Evolutionary conservation across 495 filamentous ascomycete genomes (phyloP).

Genomic region (Daldinia vernicosa): DNA sequence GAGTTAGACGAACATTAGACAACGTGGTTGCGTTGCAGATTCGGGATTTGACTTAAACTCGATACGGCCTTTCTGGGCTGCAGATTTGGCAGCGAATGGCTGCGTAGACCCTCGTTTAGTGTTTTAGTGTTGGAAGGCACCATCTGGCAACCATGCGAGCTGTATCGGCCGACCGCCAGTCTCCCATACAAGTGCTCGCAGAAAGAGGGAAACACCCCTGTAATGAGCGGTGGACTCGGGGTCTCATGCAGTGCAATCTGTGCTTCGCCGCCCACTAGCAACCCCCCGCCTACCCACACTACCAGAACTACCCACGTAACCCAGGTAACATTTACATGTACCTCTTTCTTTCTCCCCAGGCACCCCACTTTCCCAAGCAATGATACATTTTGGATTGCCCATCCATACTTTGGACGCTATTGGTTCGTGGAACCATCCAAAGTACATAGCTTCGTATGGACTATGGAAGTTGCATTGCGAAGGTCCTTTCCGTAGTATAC

Average conservation of each 20-base stretch:
- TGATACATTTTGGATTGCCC: background rate
- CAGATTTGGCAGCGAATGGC: conserved; percentile 31
- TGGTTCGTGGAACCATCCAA: background rate
- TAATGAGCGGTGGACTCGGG: conserved; percentile 51
- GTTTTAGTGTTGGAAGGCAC: background rate
- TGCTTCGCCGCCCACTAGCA: conserved; percentile 45
- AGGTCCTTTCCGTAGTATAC: background rate
- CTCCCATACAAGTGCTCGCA: conserved; percentile 45
- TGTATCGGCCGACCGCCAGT: conserved; percentile 48
- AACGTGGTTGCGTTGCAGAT: conserved; percentile 44
- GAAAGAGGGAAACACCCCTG: conserved; percentile 44
- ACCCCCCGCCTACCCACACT: conserved; percentile 14
- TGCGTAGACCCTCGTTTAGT: background rate
- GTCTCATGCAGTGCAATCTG: conserved; percentile 44
- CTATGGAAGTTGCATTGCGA: background rate
- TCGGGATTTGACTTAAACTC: conserved; percentile 42
- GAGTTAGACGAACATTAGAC: conserved; percentile 17
- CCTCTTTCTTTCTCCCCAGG: background rate
- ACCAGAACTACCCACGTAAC: conserved; percentile 5
- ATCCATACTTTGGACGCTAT: background rate
- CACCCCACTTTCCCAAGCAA: conserved; percentile 37
- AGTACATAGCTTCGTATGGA: background rate
- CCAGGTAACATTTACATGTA: background rate
- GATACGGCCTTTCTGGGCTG: conserved; percentile 31
- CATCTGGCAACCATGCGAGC: conserved; percentile 14